phyloP scores from a whole-genome alignment of 192 early-diverging fungal species.

The Umbelopsis vinacea region DNA sequence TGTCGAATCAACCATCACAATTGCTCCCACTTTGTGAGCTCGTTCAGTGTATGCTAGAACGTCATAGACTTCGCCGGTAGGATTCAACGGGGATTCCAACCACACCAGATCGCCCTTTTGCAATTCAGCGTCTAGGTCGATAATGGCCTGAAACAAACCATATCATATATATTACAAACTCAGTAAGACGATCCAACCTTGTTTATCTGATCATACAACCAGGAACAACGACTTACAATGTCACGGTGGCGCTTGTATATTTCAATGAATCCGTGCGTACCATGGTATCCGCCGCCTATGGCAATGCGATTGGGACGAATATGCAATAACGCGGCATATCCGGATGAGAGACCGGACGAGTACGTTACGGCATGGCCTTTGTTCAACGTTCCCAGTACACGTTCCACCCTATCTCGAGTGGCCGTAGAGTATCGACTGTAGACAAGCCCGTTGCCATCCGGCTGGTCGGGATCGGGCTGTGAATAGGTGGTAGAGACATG shows the following conservation, averaged over 20 bases:
- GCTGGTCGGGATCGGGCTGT: slow-evolving; percentile 31
- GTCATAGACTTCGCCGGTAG: slow-evolving; percentile 58
- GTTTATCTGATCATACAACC: not conserved
- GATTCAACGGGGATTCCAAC: slow-evolving; percentile 68
- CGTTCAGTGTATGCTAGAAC: slow-evolving; percentile 45
- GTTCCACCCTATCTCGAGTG: slow-evolving; percentile 54
- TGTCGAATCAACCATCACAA: slow-evolving; percentile 67
- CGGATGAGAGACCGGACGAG: slow-evolving; percentile 61
- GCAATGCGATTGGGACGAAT: slow-evolving; percentile 51
- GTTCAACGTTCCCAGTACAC: slow-evolving; percentile 56
- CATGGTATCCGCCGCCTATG: slow-evolving; percentile 38
- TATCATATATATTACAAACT: not conserved
- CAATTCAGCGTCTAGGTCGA: slow-evolving; percentile 39
- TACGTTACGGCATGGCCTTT: slow-evolving; percentile 65
- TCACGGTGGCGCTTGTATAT: slow-evolving; percentile 34
- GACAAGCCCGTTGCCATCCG: slow-evolving; percentile 39
- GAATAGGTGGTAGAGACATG: slow-evolving; percentile 61
- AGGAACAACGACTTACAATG: slow-evolving; percentile 36
- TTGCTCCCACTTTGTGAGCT: slow-evolving; percentile 53
- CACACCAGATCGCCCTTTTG: slow-evolving; percentile 59
- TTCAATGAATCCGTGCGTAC: slow-evolving; percentile 25
- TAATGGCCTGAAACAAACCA: slow-evolving; percentile 25
- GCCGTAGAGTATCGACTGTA: slow-evolving; percentile 55
- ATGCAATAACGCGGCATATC: slow-evolving; percentile 58
- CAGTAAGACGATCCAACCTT: too few species aligned